Percentiles rank a stretch among this genome's conserved stretches.
Evolutionary conservation across 2,329 filamentous ascomycete species (phyloP).

Genomic region (Atkinsonella hypoxylon): DNA sequence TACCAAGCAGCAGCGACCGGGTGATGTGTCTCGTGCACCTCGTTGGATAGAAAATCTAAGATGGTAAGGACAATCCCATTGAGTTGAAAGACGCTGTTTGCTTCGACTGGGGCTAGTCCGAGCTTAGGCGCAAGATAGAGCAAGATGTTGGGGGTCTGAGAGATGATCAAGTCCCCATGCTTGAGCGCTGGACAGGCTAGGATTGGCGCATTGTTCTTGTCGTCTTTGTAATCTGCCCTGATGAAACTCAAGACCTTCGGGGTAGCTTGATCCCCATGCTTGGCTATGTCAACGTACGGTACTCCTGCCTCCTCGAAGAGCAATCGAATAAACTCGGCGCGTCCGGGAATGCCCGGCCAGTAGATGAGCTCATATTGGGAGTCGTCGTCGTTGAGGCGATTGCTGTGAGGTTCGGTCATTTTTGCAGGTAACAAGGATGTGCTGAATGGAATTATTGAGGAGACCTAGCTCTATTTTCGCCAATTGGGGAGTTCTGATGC

Average conservation of each 20-base stretch:
- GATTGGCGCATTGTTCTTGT: slow-evolving; percentile 48
- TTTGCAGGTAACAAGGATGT: neutral
- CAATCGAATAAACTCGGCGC: slow-evolving; percentile 63
- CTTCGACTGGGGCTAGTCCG: slow-evolving; percentile 36
- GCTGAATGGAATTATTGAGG: too few relatives aligned
- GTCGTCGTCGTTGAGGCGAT: slow-evolving; percentile 27
- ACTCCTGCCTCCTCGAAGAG: slow-evolving; percentile 56
- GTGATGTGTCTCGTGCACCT: slow-evolving; percentile 67
- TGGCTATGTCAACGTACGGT: slow-evolving; percentile 46
- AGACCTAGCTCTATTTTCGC: too few relatives aligned
- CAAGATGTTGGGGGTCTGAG: slow-evolving; percentile 63
- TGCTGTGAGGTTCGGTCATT: slow-evolving; percentile 15
- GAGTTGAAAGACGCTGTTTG: slow-evolving; percentile 40
- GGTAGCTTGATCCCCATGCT: slow-evolving; percentile 34
- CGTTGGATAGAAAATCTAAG: slow-evolving; percentile 57
- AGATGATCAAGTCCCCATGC: slow-evolving; percentile 48
- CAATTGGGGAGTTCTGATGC: neutral
- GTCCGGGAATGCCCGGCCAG: slow-evolving; percentile 60
- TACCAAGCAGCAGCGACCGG: slow-evolving; percentile 47
- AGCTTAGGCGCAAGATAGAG: slow-evolving; percentile 53
- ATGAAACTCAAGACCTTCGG: slow-evolving; percentile 36
- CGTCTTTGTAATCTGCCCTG: slow-evolving; percentile 31
- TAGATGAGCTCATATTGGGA: slow-evolving; percentile 54
- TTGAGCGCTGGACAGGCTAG: slow-evolving; percentile 57
- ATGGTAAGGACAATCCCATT: slow-evolving; percentile 56